These are phyloP conservation scores for Zizania latifolia DNA, from an alignment of 176 grass and related monocot species.

Conservation along the genomic window DNA sequence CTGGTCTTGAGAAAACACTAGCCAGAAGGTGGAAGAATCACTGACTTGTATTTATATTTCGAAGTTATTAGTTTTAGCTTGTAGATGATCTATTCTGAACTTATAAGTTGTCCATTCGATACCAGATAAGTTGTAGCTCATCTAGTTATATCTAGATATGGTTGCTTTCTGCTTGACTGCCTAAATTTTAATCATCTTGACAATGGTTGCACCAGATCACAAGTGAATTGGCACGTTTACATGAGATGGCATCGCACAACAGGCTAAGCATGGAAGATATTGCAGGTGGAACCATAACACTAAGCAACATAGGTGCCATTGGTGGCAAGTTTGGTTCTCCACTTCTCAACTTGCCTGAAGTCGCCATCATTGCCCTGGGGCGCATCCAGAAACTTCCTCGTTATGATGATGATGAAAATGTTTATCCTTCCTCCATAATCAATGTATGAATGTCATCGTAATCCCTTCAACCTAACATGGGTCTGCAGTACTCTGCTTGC, in stretches of 20 bases:
- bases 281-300: constrained; percentile 78
- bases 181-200: background rate
- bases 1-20: background rate
- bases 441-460: constrained; percentile 41
- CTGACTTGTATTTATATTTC: background rate
- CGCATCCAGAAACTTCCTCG: constrained; percentile 78
- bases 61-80: background rate
- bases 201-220: constrained; percentile 58
- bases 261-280: constrained; percentile 65
- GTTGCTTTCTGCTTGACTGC: constrained; percentile 7
- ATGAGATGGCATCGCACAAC: constrained; percentile 66
- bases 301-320: constrained; percentile 95
- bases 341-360: constrained; percentile 90
- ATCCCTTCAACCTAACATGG: background rate
- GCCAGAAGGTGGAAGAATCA: background rate
- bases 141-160: background rate
- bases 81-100: background rate
- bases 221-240: constrained; percentile 66
- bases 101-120: background rate
- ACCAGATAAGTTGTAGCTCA: background rate
- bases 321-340: constrained; percentile 97
- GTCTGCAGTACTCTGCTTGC: background rate
- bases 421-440: constrained; percentile 73
- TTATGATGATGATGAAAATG: constrained; percentile 50
- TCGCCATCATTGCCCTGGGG: constrained; percentile 90